phyloP scores from a whole-genome alignment of 208 protist genomes.

The Tetramitus jugosus region DNA sequence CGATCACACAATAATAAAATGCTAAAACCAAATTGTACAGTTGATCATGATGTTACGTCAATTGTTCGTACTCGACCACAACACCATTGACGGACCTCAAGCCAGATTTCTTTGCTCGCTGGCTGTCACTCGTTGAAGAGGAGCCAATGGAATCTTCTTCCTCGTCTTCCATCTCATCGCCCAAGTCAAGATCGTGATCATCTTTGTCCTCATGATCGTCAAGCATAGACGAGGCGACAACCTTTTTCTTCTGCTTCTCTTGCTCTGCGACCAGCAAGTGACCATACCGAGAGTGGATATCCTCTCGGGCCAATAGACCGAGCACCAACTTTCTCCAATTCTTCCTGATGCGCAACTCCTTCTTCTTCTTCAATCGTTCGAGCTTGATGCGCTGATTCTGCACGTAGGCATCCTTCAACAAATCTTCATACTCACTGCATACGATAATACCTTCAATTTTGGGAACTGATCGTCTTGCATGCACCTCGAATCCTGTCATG shows the following conservation, averaged over 20 bases:
- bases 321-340: slow-evolving; percentile 14
- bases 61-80: no score
- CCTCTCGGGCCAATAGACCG: background rate
- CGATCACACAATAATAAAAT: no score
- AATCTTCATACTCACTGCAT: background rate
- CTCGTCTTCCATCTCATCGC: no score
- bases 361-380: background rate
- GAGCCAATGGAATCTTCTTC: no score
- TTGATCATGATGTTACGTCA: no score
- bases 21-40: no score
- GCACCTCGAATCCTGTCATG: slow-evolving; percentile 25
- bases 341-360: background rate
- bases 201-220: no score
- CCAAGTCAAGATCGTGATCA: no score
- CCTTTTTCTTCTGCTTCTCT: background rate
- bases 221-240: no score
- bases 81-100: no score
- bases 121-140: no score
- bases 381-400: background rate
- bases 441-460: slow-evolving; percentile 22
- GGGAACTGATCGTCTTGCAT: background rate
- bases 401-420: background rate
- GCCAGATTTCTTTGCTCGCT: no score
- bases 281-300: background rate
- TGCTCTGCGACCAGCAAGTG: background rate